Percentiles rank a stretch among this genome's conserved stretches.
Evolutionary conservation across 305 asterid genomes (phyloP).

Genomic region (Salvia sclarea): DNA sequence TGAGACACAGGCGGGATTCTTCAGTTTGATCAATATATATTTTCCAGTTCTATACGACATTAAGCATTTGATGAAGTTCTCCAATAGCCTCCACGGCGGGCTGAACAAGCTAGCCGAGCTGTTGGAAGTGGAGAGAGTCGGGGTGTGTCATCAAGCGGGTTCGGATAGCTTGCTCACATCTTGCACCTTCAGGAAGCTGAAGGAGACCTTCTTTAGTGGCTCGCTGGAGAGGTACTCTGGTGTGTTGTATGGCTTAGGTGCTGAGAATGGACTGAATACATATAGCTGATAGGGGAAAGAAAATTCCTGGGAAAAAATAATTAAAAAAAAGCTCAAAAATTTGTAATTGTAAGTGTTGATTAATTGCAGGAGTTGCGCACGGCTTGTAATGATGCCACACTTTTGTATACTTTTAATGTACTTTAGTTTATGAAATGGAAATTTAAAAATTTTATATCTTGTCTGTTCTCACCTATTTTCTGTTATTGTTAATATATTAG

Average conservation of each 20-base stretch:
- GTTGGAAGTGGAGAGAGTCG: conserved; percentile 83
- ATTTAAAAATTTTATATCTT: conserved; percentile 8
- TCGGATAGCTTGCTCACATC: conserved; percentile 87
- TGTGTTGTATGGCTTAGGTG: conserved; percentile 80
- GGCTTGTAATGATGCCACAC: conserved; percentile 39
- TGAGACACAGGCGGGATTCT: conserved; percentile 58
- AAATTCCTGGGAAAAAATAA: not conserved
- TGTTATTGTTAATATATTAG: not conserved
- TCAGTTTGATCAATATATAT: conserved; percentile 52
- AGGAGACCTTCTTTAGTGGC: conserved; percentile 67
- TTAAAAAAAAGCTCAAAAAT: conserved; percentile 14
- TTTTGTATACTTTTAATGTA: conserved; percentile 36
- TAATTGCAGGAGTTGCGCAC: conserved; percentile 34
- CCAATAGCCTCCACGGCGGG: conserved; percentile 80
- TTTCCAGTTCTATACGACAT: conserved; percentile 76
- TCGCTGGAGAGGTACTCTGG: conserved; percentile 75
- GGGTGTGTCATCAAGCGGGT: conserved; percentile 90
- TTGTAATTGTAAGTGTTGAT: conserved; percentile 32
- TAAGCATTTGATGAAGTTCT: conserved; percentile 86
- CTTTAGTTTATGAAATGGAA: conserved; percentile 37
- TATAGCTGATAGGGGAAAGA: conserved; percentile 37
- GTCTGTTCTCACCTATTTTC: conserved; percentile 5
- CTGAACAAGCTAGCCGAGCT: conserved; percentile 75
- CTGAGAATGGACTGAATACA: conserved; percentile 54
- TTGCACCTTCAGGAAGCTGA: conserved; percentile 72